Percentiles rank a stretch among this genome's conserved stretches.
These are phyloP conservation scores for Copromyces sp. DNA, from an alignment of 495 filamentous ascomycete genomes.

Conservation along the genomic window DNA sequence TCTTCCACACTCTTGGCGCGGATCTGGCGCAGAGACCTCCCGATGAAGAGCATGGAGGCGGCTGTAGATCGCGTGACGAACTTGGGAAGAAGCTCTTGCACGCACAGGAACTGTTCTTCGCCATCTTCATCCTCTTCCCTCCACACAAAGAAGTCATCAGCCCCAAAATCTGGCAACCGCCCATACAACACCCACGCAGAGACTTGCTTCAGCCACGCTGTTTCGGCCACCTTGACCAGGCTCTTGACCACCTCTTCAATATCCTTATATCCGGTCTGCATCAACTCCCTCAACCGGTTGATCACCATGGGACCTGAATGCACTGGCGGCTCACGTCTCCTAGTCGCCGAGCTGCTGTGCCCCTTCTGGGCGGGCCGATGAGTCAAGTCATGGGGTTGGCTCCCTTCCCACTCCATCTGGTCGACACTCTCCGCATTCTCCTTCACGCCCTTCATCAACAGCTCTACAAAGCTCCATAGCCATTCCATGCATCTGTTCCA, in stretches of 20 bases:
- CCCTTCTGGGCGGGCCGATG: conserved; percentile 6
- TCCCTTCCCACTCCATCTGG: background rate
- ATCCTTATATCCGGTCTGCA: conserved; percentile 82
- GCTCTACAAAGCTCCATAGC: conserved; percentile 62
- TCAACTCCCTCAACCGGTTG: conserved; percentile 57
- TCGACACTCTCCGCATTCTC: conserved; percentile 1
- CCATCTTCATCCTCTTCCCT: conserved; percentile 22
- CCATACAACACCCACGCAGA: conserved; percentile 88
- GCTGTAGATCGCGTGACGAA: conserved; percentile 71
- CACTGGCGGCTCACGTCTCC: background rate
- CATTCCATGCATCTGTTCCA: conserved; percentile 82
- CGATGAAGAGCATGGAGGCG: conserved; percentile 80
- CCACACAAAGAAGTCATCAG: conserved; percentile 74
- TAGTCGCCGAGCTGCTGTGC: background rate
- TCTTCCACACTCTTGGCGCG: conserved; percentile 39
- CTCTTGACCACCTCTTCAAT: conserved; percentile 64
- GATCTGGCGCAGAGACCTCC: conserved; percentile 77
- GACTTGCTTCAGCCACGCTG: conserved; percentile 81
- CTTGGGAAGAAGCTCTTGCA: conserved; percentile 49
- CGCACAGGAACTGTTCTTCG: conserved; percentile 27
- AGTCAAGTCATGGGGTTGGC: background rate
- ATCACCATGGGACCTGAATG: conserved; percentile 52
- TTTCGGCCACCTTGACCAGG: conserved; percentile 69
- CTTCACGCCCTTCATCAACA: conserved; percentile 38
- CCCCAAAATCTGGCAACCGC: conserved; percentile 59